Evolutionary conservation across 129 eudicot species (phyloP).

Genomic region (Rutidosis leptorrhynchoides): DNA sequence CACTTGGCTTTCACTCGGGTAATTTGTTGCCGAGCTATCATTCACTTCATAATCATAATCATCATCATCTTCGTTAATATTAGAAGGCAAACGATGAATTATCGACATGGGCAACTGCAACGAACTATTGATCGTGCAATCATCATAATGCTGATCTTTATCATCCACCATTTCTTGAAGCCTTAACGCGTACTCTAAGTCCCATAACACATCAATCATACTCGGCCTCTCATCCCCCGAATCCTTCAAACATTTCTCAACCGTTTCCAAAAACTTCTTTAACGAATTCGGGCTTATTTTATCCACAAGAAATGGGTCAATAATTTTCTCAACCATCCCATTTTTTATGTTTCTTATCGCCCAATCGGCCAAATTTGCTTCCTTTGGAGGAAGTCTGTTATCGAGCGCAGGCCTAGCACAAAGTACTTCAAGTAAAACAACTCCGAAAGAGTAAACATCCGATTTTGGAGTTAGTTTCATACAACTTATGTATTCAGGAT

Average conservation of each 20-base stretch:
- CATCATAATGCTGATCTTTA: slow-evolving; percentile 36
- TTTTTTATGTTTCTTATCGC: slow-evolving; percentile 35
- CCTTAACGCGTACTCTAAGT: slow-evolving; percentile 50
- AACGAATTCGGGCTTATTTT: slow-evolving; percentile 44
- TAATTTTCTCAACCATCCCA: slow-evolving; percentile 40
- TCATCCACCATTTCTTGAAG: slow-evolving; percentile 39
- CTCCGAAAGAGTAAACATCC: slow-evolving; percentile 67
- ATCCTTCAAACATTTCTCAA: slow-evolving; percentile 49
- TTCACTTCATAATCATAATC: slow-evolving; percentile 23
- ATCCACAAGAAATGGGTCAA: slow-evolving; percentile 49
- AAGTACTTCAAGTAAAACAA: slow-evolving; percentile 60
- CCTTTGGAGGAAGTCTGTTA: slow-evolving; percentile 37
- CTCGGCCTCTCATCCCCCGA: slow-evolving; percentile 58
- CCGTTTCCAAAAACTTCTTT: slow-evolving; percentile 49
- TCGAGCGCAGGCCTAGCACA: slow-evolving; percentile 60
- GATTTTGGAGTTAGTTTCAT: slow-evolving; percentile 55
- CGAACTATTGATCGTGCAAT: slow-evolving; percentile 46
- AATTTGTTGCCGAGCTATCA: slow-evolving; percentile 15
- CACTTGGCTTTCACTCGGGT: slow-evolving; percentile 38
- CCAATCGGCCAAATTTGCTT: slow-evolving; percentile 61
- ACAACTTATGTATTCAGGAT: slow-evolving; percentile 58
- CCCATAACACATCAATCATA: slow-evolving; percentile 62
- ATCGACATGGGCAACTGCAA: slow-evolving; percentile 32
- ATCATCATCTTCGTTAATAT: slow-evolving; percentile 25
- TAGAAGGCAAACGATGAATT: slow-evolving; percentile 39